Evolutionary conservation across 768 basidiomycete genomes (phyloP).

Genomic region (Pisolithus microcarpus): DNA sequence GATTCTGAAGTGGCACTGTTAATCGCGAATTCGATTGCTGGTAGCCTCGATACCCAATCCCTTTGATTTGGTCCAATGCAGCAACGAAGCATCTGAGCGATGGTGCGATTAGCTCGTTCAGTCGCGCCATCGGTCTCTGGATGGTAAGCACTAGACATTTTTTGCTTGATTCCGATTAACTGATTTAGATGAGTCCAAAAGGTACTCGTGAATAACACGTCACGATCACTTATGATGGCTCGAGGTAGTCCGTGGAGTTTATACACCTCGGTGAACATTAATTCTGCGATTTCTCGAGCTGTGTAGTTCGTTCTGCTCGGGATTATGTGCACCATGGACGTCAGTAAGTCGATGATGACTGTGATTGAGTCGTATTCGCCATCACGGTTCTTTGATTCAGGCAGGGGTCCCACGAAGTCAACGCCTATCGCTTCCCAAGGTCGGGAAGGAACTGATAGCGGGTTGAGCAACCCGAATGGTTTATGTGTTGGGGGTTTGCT

Average conservation of each 20-base stretch:
- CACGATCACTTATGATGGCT: conserved; percentile 35
- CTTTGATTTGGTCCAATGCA: conserved; percentile 10
- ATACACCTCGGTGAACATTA: conserved; percentile 30
- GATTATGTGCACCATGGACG: conserved; percentile 17
- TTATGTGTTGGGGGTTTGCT: conserved; percentile 19
- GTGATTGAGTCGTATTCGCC: conserved; percentile 19
- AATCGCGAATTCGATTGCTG: not conserved
- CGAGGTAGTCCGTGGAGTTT: conserved; percentile 34
- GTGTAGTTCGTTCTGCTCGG: conserved; percentile 18
- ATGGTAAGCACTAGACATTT: conserved; percentile 36
- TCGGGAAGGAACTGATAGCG: conserved; percentile 17
- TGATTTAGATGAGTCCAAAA: conserved; percentile 35
- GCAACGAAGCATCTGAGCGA: conserved; percentile 24
- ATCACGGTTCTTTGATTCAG: conserved; percentile 5
- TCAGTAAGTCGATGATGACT: conserved; percentile 17
- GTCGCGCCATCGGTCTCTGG: conserved; percentile 37
- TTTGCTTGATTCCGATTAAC: conserved; percentile 22
- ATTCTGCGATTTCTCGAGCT: conserved; percentile 30
- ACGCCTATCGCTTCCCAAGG: conserved; percentile 35
- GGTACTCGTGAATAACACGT: conserved; percentile 34
- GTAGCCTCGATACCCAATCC: not conserved
- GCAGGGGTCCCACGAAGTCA: conserved; percentile 35
- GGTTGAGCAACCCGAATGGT: conserved; percentile 23
- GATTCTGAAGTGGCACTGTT: too few relatives aligned
- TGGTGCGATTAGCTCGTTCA: conserved; percentile 26